Percentiles rank a stretch among this genome's conserved stretches.
These are phyloP conservation scores for Gnomoniopsis smithogilvyi DNA, from an alignment of 2,329 filamentous ascomycete genomes.

Conservation along the genomic window DNA sequence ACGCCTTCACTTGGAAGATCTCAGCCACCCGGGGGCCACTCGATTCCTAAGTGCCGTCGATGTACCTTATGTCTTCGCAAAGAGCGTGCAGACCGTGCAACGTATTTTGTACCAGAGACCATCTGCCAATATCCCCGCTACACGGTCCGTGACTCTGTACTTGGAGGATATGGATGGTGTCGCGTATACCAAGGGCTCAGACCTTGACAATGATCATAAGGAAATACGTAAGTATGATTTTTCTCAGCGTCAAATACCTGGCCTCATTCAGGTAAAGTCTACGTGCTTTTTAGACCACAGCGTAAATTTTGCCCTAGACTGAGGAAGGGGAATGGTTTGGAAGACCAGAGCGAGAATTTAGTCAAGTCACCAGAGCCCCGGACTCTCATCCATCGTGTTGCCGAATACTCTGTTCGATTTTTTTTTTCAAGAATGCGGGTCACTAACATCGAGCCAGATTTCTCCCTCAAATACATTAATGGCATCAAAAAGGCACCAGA, in stretches of 20 bases:
- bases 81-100: constrained; percentile 66
- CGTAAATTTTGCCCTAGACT: too few relatives aligned
- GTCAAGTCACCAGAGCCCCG: too few relatives aligned
- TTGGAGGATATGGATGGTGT: constrained; percentile 78
- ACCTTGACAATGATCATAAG: constrained; percentile 18
- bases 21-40: constrained; percentile 56
- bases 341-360: too few relatives aligned
- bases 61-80: constrained; percentile 57
- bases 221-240: constrained; percentile 14
- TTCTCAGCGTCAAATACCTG: too few relatives aligned
- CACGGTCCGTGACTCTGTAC: constrained; percentile 81
- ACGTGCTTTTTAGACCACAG: neutral
- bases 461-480: constrained; percentile 73
- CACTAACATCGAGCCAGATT: constrained; percentile 91
- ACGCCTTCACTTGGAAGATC: constrained; percentile 57
- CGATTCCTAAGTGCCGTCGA: constrained; percentile 68
- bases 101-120: constrained; percentile 61
- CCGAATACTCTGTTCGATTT: too few relatives aligned
- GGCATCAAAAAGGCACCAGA: constrained; percentile 32
- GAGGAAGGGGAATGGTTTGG: too few relatives aligned
- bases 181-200: constrained; percentile 69
- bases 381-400: constrained; percentile 70
- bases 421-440: constrained; percentile 56
- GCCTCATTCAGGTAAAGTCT: neutral
- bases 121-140: constrained; percentile 31